Percentiles rank a stretch among this genome's conserved stretches.
These are phyloP conservation scores for Senna tora DNA, from an alignment of 306 rosid genomes.

Conservation along the genomic window DNA sequence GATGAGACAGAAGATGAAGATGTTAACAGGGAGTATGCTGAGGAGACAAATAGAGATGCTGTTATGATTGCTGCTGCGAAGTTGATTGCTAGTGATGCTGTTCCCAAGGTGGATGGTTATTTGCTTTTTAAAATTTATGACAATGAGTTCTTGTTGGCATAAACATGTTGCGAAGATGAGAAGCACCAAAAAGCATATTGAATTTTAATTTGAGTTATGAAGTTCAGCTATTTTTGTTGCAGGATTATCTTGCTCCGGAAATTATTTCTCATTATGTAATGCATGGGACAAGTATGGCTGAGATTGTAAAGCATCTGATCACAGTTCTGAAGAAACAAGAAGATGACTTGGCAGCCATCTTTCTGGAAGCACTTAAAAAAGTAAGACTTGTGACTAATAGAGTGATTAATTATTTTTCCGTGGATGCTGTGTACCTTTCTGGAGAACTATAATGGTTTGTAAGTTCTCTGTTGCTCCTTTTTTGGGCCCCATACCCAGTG, in stretches of 20 bases:
- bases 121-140: neutral
- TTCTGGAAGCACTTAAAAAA: conserved; percentile 87
- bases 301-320: conserved; percentile 77
- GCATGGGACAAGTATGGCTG: conserved; percentile 79
- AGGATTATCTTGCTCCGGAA: conserved; percentile 89
- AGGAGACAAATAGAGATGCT: conserved; percentile 77
- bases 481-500: neutral
- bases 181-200: neutral
- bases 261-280: conserved; percentile 79
- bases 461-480: neutral
- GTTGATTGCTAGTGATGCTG: conserved; percentile 63
- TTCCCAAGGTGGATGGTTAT: conserved; percentile 65
- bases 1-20: conserved; percentile 90
- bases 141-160: conserved; percentile 12
- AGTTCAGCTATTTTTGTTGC: conserved; percentile 44
- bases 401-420: neutral
- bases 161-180: neutral
- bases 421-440: conserved; percentile 7
- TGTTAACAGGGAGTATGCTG: conserved; percentile 70
- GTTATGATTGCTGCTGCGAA: conserved; percentile 80
- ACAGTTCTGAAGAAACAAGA: conserved; percentile 69
- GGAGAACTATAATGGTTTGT: neutral
- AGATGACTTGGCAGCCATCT: conserved; percentile 57
- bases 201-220: conserved; percentile 25
- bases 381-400: conserved; percentile 43